Evolutionary conservation across 2,329 filamentous ascomycete genomes (phyloP), one percentile per base, ranked within the genome.

Genomic region (Aspergillus aculeatinus): DNA sequence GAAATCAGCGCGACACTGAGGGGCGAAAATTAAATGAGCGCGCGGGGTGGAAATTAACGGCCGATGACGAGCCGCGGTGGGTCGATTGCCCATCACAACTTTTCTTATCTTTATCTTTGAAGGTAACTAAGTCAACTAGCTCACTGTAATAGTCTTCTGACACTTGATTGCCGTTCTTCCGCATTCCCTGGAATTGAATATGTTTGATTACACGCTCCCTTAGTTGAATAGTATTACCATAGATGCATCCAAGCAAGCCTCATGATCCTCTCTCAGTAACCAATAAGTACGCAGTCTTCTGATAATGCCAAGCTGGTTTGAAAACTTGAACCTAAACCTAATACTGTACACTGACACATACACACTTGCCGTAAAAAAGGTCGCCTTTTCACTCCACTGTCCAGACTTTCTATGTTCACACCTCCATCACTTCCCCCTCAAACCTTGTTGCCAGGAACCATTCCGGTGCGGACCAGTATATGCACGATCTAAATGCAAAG

Each of bases 401-500:
- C 6, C 59, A 58, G 54, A 59, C 60, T 60, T 61, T 52, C 58
- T 60, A 21, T 23, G 21, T 23, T 16, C 51, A 50, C 62, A 58
- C 31, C 52, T 47, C 33, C 44, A 21, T 39, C 29, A n/a, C 11
- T 23, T 52, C 51, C 31, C 16, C 23, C 16, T 19, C 23, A 23
- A 52, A 23, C 12, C 12, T 21, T 44, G 19, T 48, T 33, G 48
- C 42, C 44, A 53, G 56, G 21, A 53, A 58, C 58, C 51, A 47
- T 54, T 58, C 60, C 55, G 64, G 48, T 66, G 65, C 64, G 63
- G 48, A 58, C 63, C 51, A 51, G 23, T 58, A 50, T 62, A 67
- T 64, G 60, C 60, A 67, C 55, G 63, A 60, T 60, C 61, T 47
- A 59, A 52, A 51, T 58, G 49, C 42, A 47, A 55, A 48, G 33